These are phyloP conservation scores for Venturiaceae sp. DNA, from an alignment of 2,329 filamentous ascomycete species.

Conservation along the genomic window DNA sequence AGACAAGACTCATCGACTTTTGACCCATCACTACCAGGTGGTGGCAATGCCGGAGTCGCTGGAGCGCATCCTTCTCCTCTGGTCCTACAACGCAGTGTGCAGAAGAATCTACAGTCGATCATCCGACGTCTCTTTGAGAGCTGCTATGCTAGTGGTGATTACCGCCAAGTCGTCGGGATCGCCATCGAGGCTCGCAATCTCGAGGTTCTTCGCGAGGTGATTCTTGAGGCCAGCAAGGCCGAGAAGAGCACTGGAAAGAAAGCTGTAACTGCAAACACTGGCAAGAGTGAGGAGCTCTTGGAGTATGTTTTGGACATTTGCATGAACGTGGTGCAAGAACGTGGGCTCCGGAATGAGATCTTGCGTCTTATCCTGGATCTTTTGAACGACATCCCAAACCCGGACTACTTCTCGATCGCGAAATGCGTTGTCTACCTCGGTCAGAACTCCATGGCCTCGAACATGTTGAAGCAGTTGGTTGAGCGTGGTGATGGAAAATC, in stretches of 20 bases:
- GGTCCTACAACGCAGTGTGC: slow-evolving; percentile 62
- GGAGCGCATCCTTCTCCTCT: slow-evolving; percentile 49
- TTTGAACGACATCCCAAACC: slow-evolving; percentile 83
- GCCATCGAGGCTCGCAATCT: slow-evolving; percentile 91
- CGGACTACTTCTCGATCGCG: slow-evolving; percentile 96
- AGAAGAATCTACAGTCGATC: slow-evolving; percentile 69
- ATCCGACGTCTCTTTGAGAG: slow-evolving; percentile 87
- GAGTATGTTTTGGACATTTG: slow-evolving; percentile 93
- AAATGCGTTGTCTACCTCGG: slow-evolving; percentile 96
- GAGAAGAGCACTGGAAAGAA: slow-evolving; percentile 59
- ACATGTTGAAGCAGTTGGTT: slow-evolving; percentile 74
- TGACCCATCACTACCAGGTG: slow-evolving; percentile 45
- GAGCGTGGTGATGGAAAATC: slow-evolving; percentile 69
- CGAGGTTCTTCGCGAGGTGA: slow-evolving; percentile 75
- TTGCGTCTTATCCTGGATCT: slow-evolving; percentile 86
- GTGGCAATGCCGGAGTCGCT: slow-evolving; percentile 44
- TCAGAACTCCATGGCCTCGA: slow-evolving; percentile 81
- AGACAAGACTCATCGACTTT: slow-evolving; percentile 59
- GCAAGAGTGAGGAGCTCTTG: slow-evolving; percentile 82
- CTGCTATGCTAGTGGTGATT: slow-evolving; percentile 77
- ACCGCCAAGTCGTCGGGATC: slow-evolving; percentile 93
- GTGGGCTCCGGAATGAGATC: slow-evolving; percentile 76
- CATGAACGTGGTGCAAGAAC: slow-evolving; percentile 96
- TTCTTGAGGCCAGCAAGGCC: slow-evolving; percentile 70
- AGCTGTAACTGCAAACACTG: slow-evolving; percentile 36